Evolutionary conservation across 208 protist genomes (phyloP).

Genomic region (Acanthamoeba polyphaga): DNA sequence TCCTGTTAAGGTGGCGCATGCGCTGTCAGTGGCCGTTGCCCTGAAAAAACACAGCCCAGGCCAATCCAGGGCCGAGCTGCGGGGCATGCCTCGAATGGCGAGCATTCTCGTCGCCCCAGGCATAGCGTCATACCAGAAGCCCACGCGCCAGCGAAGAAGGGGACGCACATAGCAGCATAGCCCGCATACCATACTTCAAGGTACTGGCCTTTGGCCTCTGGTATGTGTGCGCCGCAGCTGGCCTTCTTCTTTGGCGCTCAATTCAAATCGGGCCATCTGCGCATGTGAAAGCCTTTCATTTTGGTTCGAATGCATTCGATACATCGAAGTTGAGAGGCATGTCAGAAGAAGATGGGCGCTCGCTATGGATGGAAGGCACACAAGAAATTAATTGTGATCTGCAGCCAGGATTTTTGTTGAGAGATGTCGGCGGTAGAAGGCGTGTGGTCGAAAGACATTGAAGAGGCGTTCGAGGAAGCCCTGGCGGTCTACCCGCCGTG

Average conservation of each 20-base stretch:
- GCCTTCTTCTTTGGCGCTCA: too few species aligned
- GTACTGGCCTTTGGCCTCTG: too few species aligned
- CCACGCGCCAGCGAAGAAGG: not conserved
- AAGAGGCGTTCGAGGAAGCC: slow-evolving; percentile 84
- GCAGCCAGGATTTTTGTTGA: not conserved
- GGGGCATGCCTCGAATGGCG: not conserved
- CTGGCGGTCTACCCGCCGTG: slow-evolving; percentile 82
- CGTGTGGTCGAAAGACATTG: slow-evolving; percentile 83
- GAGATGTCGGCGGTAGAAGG: slow-evolving; percentile 63
- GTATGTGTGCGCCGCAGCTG: too few species aligned
- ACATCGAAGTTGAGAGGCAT: too few species aligned
- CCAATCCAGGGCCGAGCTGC: too few species aligned
- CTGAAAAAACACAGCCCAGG: not conserved
- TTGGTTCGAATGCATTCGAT: too few species aligned
- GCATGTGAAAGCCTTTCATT: too few species aligned
- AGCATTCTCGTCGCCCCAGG: not conserved
- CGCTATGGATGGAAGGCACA: too few species aligned
- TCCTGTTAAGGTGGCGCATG: not conserved
- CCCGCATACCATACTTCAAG: not conserved
- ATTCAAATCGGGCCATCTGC: too few species aligned
- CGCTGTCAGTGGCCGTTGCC: not conserved
- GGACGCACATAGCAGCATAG: not conserved
- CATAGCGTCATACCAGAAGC: not conserved
- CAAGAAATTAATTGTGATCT: too few species aligned
- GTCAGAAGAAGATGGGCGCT: too few species aligned